phyloP scores from a whole-genome alignment of 2,329 filamentous ascomycete genomes.

The Pseudocercospora vitis region DNA sequence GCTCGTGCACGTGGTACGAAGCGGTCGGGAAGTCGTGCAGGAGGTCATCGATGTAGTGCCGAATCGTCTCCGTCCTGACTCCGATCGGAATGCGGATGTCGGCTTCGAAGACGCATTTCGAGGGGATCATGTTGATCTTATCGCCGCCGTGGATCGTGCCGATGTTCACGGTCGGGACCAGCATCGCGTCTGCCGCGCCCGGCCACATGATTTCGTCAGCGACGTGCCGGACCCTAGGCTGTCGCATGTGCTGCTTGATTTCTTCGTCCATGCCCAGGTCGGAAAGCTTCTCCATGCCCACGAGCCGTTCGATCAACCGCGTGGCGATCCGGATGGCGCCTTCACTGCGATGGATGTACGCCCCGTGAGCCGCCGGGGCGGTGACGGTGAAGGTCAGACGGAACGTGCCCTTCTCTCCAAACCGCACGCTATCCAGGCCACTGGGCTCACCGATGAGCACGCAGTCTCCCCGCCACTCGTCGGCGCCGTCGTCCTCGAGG shows the following conservation, averaged over 20 bases:
- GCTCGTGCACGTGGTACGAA: slow-evolving; percentile 36
- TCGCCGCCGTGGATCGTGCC: slow-evolving; percentile 44
- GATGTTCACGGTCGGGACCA: slow-evolving; percentile 44
- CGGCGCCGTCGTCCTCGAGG: slow-evolving; percentile 34
- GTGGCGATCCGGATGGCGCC: slow-evolving; percentile 42
- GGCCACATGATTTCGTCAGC: slow-evolving; percentile 42
- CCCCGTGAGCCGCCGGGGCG: slow-evolving; percentile 42
- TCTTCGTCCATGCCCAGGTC: slow-evolving; percentile 31
- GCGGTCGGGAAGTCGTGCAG: slow-evolving; percentile 36
- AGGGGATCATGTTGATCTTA: slow-evolving; percentile 48
- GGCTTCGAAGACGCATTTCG: slow-evolving; percentile 41
- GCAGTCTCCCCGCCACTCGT: slow-evolving; percentile 41
- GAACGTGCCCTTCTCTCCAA: slow-evolving; percentile 47
- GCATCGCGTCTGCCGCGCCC: slow-evolving; percentile 38
- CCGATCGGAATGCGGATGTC: slow-evolving; percentile 46
- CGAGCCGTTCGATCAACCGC: slow-evolving; percentile 35
- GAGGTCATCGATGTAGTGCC: slow-evolving; percentile 33
- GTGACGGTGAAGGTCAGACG: slow-evolving; percentile 41
- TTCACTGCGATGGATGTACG: slow-evolving; percentile 43
- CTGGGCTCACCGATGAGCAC: slow-evolving; percentile 45
- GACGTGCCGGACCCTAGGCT: slow-evolving; percentile 34
- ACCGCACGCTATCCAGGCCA: slow-evolving; percentile 43
- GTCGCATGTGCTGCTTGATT: slow-evolving; percentile 35
- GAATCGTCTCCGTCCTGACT: slow-evolving; percentile 34
- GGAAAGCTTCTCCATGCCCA: slow-evolving; percentile 35